phyloP scores from a whole-genome alignment of 1,139 yeast genomes.

The Candida albicans region DNA sequence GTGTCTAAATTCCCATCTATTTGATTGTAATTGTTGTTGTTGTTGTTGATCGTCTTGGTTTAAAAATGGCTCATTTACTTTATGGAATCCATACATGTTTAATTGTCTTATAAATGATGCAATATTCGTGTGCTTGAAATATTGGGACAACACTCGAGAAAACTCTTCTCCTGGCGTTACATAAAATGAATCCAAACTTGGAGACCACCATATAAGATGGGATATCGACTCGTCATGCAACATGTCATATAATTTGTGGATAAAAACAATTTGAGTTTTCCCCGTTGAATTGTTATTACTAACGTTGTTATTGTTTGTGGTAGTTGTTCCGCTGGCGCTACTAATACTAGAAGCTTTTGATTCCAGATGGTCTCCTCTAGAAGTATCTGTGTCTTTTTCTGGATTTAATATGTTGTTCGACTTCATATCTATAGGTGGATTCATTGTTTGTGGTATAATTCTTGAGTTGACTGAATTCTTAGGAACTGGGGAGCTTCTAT shows the following conservation, averaged over 20 bases:
- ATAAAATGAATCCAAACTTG: slow-evolving; percentile 38
- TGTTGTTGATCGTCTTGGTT: slow-evolving; percentile 12
- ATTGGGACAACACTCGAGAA: slow-evolving; percentile 59
- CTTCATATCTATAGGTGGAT: slow-evolving; percentile 3
- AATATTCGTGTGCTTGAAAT: slow-evolving; percentile 75
- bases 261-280: slow-evolving; percentile 56
- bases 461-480: not conserved
- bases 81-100: slow-evolving; percentile 81
- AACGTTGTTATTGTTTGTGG: not conserved
- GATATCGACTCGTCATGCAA: slow-evolving; percentile 52
- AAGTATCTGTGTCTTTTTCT: not conserved
- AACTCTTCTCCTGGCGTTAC: slow-evolving; percentile 57
- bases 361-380: not conserved
- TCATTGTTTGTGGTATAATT: not conserved
- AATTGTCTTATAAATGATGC: slow-evolving; percentile 78
- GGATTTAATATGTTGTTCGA: slow-evolving; percentile 1
- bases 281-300: slow-evolving; percentile 14
- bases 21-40: slow-evolving; percentile 8
- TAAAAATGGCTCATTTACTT: slow-evolving; percentile 50
- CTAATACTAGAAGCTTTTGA: not conserved
- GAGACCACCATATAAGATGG: slow-evolving; percentile 49
- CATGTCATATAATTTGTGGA: slow-evolving; percentile 65
- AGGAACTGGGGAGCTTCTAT: too few species aligned
- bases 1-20: slow-evolving; percentile 70
- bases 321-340: not conserved